Base-by-base conservation (phyloP, 192 early-diverging fungal species). In the Entophlyctis helioformis region DNA sequence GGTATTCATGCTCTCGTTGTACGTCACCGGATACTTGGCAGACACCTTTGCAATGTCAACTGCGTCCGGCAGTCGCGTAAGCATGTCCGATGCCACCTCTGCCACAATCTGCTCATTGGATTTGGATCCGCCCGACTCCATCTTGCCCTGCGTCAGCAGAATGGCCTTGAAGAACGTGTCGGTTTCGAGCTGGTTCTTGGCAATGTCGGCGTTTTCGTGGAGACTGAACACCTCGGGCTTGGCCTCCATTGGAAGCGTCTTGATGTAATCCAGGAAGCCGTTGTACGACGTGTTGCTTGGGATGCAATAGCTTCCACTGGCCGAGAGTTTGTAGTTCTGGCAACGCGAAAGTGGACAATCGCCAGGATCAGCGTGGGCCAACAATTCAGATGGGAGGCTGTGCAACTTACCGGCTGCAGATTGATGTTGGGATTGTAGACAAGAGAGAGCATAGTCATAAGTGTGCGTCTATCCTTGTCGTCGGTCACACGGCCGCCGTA, bases 171-270 rank as follows among this genome's bases (percentile, higher is more conserved):
- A 75, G 48, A 78, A 72, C 13, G 44, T 39, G 26, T 78, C 72
- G 8, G 72, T 76, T 53, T 76, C 75, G 8, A 78, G 53, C 41
- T 78, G 69, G 42, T 75, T 78, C 36, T 67, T 62, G 10, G 71
- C 63, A 44, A 78, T 78, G 47, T 78, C 75, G 19, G 75, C 75
- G 49, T 78, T 78, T 45, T 78, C 75, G 41, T 78, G 75, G 16
- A 78, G 46, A 49, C 57, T 50, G 60, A 78, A 78, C 10, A 73
- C 72, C 50, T 78, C 75, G 18, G 75, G 75, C 37, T 63, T 64
- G 1, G 71, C 53, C 42, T 78, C 71, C 32, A 75, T 44, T 21
- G 75, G 75, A 4, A 78, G 60, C 25, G 34, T 54, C 35, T 74
- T 62, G 35, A 78, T 62, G 41, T 63, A 76, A 23, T 69, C 69